Percentiles rank a stretch among this genome's conserved stretches.
Evolutionary conservation across 1,139 yeast genomes (phyloP).

Genomic region (Pichia sp.): DNA sequence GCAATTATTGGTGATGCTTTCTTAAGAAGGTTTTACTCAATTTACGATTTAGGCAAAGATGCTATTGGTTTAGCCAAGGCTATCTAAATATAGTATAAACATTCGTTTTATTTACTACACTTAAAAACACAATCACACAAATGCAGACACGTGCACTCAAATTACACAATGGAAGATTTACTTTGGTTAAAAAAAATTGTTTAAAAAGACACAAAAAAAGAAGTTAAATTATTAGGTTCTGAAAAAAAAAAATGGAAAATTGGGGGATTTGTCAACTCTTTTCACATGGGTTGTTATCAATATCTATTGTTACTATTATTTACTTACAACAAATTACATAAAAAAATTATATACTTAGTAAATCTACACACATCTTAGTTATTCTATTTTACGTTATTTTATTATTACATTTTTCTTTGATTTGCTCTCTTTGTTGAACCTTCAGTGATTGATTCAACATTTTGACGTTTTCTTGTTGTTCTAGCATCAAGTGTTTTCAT

Average conservation of each 20-base stretch:
- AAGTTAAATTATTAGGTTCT: too few species aligned
- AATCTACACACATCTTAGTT: neutral
- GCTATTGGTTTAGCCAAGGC: conserved; percentile 91
- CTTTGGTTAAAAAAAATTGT: too few species aligned
- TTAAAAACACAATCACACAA: too few species aligned
- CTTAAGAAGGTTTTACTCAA: conserved; percentile 89
- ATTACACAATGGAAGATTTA: too few species aligned
- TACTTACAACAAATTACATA: neutral
- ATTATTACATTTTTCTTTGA: neutral
- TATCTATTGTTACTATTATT: neutral
- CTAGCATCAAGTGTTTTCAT: conserved; percentile 6
- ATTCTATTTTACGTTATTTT: neutral
- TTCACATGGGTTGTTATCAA: too few species aligned
- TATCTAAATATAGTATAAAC: conserved; percentile 30
- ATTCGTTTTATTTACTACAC: too few species aligned
- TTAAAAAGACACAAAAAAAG: too few species aligned
- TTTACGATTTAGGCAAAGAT: conserved; percentile 82
- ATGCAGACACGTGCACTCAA: too few species aligned
- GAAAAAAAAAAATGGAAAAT: too few species aligned
- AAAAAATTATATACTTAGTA: neutral
- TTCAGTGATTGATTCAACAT: conserved; percentile 9
- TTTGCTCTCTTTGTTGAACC: neutral
- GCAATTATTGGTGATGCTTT: conserved; percentile 96
- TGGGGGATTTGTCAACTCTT: too few species aligned
- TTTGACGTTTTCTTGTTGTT: conserved; percentile 8